phyloP scores from a whole-genome alignment of 2,329 filamentous ascomycete genomes.

The Ceratocystis ficicola region DNA sequence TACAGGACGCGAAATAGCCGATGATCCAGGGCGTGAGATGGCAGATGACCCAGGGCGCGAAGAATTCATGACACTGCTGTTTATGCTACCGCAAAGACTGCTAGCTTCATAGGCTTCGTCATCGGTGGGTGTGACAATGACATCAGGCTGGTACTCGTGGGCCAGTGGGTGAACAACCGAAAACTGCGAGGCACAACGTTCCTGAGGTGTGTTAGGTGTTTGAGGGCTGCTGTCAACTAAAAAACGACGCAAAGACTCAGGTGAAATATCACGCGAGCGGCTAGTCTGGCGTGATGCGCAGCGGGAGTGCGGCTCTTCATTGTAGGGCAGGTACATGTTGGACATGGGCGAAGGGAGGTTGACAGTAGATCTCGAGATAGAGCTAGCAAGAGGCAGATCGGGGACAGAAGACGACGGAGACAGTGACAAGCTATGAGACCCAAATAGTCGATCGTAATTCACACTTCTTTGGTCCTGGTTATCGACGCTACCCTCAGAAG shows the following conservation, averaged over 20 bases:
- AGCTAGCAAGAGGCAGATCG: conserved; percentile 1
- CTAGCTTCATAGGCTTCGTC: conserved; percentile 6
- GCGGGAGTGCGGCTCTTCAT: conserved; percentile 5
- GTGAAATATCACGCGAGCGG: conserved; percentile 40
- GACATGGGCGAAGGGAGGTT: conserved; percentile 1
- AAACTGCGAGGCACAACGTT: conserved; percentile 25
- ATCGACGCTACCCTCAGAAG: conserved; percentile 24
- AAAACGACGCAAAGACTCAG: conserved; percentile 43
- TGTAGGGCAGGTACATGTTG: not conserved
- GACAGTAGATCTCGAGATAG: conserved; percentile 7
- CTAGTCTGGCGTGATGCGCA: conserved; percentile 11
- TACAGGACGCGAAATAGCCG: conserved; percentile 7
- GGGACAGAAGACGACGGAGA: not conserved
- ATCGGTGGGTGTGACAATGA: conserved; percentile 17
- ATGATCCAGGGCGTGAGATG: not conserved
- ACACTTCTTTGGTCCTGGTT: conserved; percentile 7
- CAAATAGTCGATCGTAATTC: not conserved
- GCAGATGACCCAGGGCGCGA: not conserved
- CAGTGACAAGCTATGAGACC: conserved; percentile 16
- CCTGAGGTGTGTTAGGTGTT: not conserved
- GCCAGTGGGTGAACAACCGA: conserved; percentile 9
- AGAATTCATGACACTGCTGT: not conserved
- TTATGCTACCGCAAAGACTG: not conserved
- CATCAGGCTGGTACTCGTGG: conserved; percentile 10
- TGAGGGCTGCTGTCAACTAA: conserved; percentile 35